Base-by-base conservation (phyloP, 2,329 filamentous ascomycete species). In the Cladorrhinum sp. region DNA sequence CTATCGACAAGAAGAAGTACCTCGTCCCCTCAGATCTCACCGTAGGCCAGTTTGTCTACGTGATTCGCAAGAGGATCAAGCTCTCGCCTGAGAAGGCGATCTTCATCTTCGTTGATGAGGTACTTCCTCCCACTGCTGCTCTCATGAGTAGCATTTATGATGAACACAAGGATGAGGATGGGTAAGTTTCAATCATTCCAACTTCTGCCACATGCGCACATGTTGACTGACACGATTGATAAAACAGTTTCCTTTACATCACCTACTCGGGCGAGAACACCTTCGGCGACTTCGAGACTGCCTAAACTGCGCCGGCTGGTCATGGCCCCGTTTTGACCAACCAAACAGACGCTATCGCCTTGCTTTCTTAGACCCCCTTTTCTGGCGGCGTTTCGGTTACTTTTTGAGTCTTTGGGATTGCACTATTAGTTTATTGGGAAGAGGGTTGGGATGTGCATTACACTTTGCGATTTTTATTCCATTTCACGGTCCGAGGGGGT, bases 1-100 rank as follows among this genome's bases (percentile, higher is more conserved):
- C 95, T 69, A 99, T 99, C 84, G 95, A 99, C 82, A 99, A 99
- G 89, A 99, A 99, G 88, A 99, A 99, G 83, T 99, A 99, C 75
- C 86, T 99, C 54, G 95, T 99, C 26, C 95, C 95, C 14, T 92
- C 95, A 70, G 95, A 99, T 75, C 86, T 99, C 74, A 99, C 95
- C 65, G 95, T 99, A 66, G 95, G 95, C 72, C 95, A 99, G 88
- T 76, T 99, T 76, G 95, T 99, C 81, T 99, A 99, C 79, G 95
- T 99, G 67, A 99, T 99, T 80, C 92, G 95, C 77, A 99, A 99
- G 86, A 90, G 95, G 74, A 99, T 99, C 82, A 99, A 99, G 91
- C 86, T 99, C 69, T 96, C 92, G 59, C 95, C 95, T 30, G 95
- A 99, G 83, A 99, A 99, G 86, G 95, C 95, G 75, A 99, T 99